Percentiles rank a stretch among this genome's conserved stretches.
Evolutionary conservation across 208 protist species (phyloP).

Genomic region (Strigomonas culicis): DNA sequence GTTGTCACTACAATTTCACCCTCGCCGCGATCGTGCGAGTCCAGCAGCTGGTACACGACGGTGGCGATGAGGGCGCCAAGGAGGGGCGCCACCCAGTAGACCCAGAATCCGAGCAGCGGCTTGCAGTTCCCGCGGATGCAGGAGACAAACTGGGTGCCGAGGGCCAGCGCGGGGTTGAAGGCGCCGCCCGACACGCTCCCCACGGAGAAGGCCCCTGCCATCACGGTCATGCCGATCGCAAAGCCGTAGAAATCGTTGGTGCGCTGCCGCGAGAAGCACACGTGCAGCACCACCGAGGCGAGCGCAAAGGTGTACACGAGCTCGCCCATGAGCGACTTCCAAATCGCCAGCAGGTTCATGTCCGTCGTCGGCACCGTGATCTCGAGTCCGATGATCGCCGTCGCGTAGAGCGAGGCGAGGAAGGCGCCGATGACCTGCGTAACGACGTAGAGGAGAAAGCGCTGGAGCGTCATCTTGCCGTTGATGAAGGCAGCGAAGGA

Average conservation of each 20-base stretch:
- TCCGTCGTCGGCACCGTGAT: conserved; percentile 53
- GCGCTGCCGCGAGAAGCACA: conserved; percentile 77
- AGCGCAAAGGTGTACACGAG: conserved; percentile 81
- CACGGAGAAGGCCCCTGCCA: conserved; percentile 66
- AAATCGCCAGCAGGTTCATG: conserved; percentile 34
- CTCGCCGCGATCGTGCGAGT: conserved; percentile 52
- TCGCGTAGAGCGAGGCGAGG: conserved; percentile 64
- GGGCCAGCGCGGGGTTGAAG: conserved; percentile 82
- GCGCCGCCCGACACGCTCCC: conserved; percentile 59
- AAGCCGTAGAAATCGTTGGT: conserved; percentile 86
- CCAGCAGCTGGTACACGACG: conserved; percentile 78
- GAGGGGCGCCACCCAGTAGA: conserved; percentile 87
- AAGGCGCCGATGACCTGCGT: conserved; percentile 76
- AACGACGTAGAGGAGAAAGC: conserved; percentile 62
- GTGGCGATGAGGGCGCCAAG: conserved; percentile 74
- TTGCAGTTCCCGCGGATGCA: conserved; percentile 72
- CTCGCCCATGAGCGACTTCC: conserved; percentile 71
- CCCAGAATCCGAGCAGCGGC: conserved; percentile 66
- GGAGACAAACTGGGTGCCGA: conserved; percentile 60
- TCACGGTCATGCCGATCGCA: conserved; percentile 65
- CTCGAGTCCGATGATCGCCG: conserved; percentile 69
- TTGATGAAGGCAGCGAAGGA: conserved; percentile 87
- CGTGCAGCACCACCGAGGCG: conserved; percentile 76
- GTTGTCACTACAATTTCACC: conserved; percentile 17
- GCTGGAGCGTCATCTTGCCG: conserved; percentile 61